Evolutionary conservation across 2,329 filamentous ascomycete genomes (phyloP).

Genomic region (Xylaria sp.): DNA sequence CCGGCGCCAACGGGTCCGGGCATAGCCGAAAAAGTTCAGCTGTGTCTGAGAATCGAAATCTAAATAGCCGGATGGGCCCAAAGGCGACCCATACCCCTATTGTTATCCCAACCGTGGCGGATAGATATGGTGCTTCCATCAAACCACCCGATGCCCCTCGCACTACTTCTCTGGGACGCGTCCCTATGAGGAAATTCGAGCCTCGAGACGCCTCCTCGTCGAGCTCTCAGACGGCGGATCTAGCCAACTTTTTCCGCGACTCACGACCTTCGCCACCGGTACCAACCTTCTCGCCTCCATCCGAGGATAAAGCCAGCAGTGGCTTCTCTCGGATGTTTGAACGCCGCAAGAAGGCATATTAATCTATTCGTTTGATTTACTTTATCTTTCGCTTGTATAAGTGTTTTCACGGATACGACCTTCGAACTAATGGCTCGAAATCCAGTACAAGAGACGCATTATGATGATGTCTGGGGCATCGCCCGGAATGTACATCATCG

Average conservation of each 20-base stretch:
- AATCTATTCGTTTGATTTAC: slow-evolving; percentile 14
- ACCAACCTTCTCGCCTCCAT: slow-evolving; percentile 43
- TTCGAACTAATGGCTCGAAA: slow-evolving; percentile 4
- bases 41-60: slow-evolving; percentile 50
- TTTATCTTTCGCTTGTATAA: slow-evolving; percentile 39
- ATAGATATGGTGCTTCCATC: slow-evolving; percentile 53
- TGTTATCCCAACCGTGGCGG: slow-evolving; percentile 59
- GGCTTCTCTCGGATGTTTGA: slow-evolving; percentile 61
- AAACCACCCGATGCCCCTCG: slow-evolving; percentile 35
- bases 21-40: slow-evolving; percentile 43
- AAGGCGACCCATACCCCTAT: slow-evolving; percentile 62
- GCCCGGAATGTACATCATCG: neutral
- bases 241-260: slow-evolving; percentile 77
- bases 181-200: slow-evolving; percentile 68
- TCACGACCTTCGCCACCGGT: slow-evolving; percentile 69
- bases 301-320: slow-evolving; percentile 53
- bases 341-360: slow-evolving; percentile 59
- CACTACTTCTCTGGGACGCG: slow-evolving; percentile 51
- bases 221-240: slow-evolving; percentile 67
- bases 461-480: neutral
- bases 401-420: slow-evolving; percentile 10
- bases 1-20: slow-evolving; percentile 40
- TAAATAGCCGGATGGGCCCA: slow-evolving; percentile 54
- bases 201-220: slow-evolving; percentile 62
- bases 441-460: neutral